Percentiles rank a stretch among this genome's conserved stretches.
phyloP scores from a whole-genome alignment of 2,329 filamentous ascomycete genomes.

The Pestalotiopsis sp. region DNA sequence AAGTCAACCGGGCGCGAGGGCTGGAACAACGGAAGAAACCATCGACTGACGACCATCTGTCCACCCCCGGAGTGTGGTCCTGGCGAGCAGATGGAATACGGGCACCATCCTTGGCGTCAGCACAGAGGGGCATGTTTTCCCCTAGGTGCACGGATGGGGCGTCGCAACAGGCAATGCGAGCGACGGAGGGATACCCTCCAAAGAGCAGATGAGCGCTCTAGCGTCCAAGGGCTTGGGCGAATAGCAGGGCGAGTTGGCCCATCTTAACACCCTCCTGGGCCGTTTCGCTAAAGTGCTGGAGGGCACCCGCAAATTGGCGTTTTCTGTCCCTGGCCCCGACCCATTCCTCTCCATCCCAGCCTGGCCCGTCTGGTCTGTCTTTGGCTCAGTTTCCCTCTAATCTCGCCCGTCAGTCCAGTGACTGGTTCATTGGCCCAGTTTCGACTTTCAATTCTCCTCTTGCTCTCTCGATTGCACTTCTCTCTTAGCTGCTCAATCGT shows the following conservation, averaged over 20 bases:
- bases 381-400: neutral
- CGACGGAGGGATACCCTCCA: neutral
- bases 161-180: neutral
- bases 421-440: neutral
- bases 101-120: neutral
- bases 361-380: neutral
- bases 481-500: neutral
- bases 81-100: neutral
- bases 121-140: neutral
- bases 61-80: neutral
- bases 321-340: conserved; percentile 16
- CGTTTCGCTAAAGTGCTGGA: conserved; percentile 19
- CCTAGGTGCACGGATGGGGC: neutral
- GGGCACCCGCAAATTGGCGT: conserved; percentile 22
- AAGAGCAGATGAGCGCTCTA: conserved; percentile 1
- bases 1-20: neutral
- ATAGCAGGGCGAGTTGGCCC: conserved; percentile 16
- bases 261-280: conserved; percentile 7
- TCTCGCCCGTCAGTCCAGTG: neutral
- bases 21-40: conserved; percentile 2
- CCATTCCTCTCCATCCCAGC: conserved; percentile 7
- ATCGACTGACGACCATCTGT: neutral
- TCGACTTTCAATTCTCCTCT: neutral
- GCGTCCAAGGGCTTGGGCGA: conserved; percentile 10
- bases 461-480: neutral